phyloP scores from a whole-genome alignment of 208 protist species.

The Acanthamoeba royreba region DNA sequence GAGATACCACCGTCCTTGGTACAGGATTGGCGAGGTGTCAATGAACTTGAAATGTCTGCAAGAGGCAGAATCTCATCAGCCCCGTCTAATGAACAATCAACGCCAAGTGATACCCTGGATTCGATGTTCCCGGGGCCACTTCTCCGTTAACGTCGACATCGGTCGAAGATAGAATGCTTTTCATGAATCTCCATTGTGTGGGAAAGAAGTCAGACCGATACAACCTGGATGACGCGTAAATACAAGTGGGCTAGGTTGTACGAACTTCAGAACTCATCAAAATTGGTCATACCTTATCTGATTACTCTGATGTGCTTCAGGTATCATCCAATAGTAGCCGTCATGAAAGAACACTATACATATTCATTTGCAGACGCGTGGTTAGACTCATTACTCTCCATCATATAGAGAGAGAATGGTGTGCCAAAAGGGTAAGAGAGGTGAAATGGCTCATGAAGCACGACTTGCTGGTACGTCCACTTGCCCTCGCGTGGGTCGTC shows the following conservation, averaged over 20 bases:
- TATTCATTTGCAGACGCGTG: neutral
- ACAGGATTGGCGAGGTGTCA: neutral
- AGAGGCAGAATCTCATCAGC: neutral
- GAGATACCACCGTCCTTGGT: neutral
- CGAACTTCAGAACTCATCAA: neutral
- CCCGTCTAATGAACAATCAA: neutral
- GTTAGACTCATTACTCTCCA: neutral
- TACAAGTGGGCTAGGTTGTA: neutral
- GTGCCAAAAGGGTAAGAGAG: neutral
- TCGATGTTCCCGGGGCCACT: neutral
- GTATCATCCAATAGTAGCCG: conserved; percentile 19
- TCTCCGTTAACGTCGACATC: neutral
- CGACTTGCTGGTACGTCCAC: conserved; percentile 17
- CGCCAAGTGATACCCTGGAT: neutral
- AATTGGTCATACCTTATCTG: neutral
- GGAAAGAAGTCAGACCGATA: neutral
- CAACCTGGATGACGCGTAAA: neutral
- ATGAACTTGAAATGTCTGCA: neutral
- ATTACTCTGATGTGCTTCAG: neutral
- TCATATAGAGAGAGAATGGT: neutral
- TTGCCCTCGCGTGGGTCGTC: neutral
- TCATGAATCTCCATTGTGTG: neutral
- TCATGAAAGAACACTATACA: neutral
- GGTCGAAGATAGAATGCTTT: neutral
- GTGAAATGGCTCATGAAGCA: neutral